These are phyloP conservation scores for Saccharomyces pastorianus DNA, from an alignment of 1,139 yeast species.

Conservation along the genomic window DNA sequence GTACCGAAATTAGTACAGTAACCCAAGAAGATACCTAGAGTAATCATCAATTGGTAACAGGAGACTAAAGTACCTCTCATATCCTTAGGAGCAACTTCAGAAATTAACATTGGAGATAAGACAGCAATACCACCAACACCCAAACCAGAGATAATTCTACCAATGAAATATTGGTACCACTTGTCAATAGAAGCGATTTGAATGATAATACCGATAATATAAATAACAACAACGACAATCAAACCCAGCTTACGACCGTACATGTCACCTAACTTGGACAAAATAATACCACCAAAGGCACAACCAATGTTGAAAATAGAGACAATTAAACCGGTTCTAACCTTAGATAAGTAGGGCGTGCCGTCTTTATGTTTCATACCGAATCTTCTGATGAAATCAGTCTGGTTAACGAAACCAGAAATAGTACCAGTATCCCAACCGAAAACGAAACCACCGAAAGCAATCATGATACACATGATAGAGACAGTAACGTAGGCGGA, in stretches of 20 bases:
- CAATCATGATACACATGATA: slow-evolving; percentile 39
- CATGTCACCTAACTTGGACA: slow-evolving; percentile 49
- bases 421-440: slow-evolving; percentile 77
- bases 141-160: slow-evolving; percentile 54
- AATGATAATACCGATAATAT: slow-evolving; percentile 54
- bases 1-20: slow-evolving; percentile 56
- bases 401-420: slow-evolving; percentile 68
- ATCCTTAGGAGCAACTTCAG: slow-evolving; percentile 59
- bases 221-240: slow-evolving; percentile 46
- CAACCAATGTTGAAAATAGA: slow-evolving; percentile 64
- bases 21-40: slow-evolving; percentile 55
- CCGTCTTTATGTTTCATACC: slow-evolving; percentile 46
- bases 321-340: slow-evolving; percentile 54
- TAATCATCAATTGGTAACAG: slow-evolving; percentile 56
- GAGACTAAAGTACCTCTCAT: slow-evolving; percentile 61
- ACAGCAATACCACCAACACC: slow-evolving; percentile 61
- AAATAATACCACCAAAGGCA: slow-evolving; percentile 52
- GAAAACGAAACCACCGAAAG: slow-evolving; percentile 60
- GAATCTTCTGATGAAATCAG: slow-evolving; percentile 46
- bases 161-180: slow-evolving; percentile 51
- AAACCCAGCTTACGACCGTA: slow-evolving; percentile 56
- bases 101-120: slow-evolving; percentile 53
- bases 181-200: slow-evolving; percentile 47
- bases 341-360: slow-evolving; percentile 38
- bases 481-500: slow-evolving; percentile 33